Percentiles rank a stretch among this genome's conserved stretches.
These are phyloP conservation scores for Penicillium corylophilum DNA, from an alignment of 2,329 filamentous ascomycete species.

Conservation along the genomic window DNA sequence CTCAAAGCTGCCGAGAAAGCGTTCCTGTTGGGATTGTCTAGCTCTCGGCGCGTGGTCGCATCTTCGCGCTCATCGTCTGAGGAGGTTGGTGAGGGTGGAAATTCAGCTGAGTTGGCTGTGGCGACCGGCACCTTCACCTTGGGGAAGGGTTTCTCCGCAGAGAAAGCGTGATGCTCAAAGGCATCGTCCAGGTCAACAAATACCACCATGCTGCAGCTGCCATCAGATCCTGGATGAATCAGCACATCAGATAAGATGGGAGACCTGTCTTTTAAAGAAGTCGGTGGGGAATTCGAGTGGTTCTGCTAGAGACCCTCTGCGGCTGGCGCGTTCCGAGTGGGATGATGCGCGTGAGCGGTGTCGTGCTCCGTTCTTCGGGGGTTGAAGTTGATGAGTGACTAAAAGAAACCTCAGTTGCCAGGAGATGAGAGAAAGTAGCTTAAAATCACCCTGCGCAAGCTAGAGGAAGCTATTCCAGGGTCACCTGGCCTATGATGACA, in stretches of 20 bases:
- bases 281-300: slow-evolving; percentile 8
- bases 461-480: not conserved
- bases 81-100: slow-evolving; percentile 11
- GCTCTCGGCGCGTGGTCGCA: not conserved
- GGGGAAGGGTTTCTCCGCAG: slow-evolving; percentile 21
- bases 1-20: slow-evolving; percentile 45
- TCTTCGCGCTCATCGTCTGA: slow-evolving; percentile 10
- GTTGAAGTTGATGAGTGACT: not conserved
- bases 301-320: slow-evolving; percentile 5
- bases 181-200: slow-evolving; percentile 48
- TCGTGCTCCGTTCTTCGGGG: slow-evolving; percentile 27
- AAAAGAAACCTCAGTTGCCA: not conserved
- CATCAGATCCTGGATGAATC: slow-evolving; percentile 21
- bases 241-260: slow-evolving; percentile 26
- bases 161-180: slow-evolving; percentile 22
- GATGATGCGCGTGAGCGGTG: slow-evolving; percentile 29
- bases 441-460: not conserved
- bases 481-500: not conserved
- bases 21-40: slow-evolving; percentile 27
- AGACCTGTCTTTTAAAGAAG: slow-evolving; percentile 12
- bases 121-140: slow-evolving; percentile 19
- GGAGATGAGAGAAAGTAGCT: not conserved
- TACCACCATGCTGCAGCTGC: slow-evolving; percentile 46
- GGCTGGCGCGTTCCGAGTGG: slow-evolving; percentile 21
- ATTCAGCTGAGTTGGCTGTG: slow-evolving; percentile 9